Conservation (phyloP, 257 asterid genomes). For the Solanum neorickii region DNA sequence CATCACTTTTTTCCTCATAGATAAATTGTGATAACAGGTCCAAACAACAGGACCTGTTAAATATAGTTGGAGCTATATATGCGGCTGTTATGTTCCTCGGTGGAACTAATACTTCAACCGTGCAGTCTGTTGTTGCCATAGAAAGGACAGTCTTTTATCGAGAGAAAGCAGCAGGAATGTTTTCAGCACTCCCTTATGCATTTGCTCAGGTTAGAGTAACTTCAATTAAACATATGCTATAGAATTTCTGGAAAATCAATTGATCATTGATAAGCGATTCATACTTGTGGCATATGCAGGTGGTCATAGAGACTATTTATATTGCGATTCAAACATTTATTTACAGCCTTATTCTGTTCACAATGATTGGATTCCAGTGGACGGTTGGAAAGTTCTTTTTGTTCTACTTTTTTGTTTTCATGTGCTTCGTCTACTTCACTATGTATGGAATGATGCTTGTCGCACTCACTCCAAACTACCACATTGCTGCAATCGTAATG, state of each 20-base stretch:
- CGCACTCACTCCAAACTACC: conserved; percentile 70
- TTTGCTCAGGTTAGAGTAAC: conserved; percentile 35
- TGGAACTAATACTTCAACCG: conserved; percentile 63
- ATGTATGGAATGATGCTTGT: conserved; percentile 84
- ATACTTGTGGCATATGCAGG: conserved; percentile 20
- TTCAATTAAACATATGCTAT: not conserved
- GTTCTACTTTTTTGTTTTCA: conserved; percentile 64
- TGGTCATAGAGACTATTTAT: conserved; percentile 57
- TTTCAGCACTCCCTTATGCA: conserved; percentile 71
- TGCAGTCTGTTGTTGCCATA: conserved; percentile 65
- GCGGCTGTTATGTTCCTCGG: conserved; percentile 79
- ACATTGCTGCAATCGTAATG: conserved; percentile 71
- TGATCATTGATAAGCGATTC: not conserved
- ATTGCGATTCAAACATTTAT: conserved; percentile 46
- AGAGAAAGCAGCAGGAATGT: conserved; percentile 83
- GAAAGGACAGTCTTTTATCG: conserved; percentile 84
- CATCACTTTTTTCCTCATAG: not conserved
- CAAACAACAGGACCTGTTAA: conserved; percentile 55
- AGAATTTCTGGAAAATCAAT: not conserved
- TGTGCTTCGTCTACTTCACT: conserved; percentile 79
- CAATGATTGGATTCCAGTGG: conserved; percentile 83
- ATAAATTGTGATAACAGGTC: conserved; percentile 27
- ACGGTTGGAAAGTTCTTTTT: conserved; percentile 37
- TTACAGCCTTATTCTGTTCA: conserved; percentile 62
- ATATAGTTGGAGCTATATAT: conserved; percentile 70